Conservation (phyloP, 2,329 filamentous ascomycete genomes). For the Paraconiothyrium sp. region DNA sequence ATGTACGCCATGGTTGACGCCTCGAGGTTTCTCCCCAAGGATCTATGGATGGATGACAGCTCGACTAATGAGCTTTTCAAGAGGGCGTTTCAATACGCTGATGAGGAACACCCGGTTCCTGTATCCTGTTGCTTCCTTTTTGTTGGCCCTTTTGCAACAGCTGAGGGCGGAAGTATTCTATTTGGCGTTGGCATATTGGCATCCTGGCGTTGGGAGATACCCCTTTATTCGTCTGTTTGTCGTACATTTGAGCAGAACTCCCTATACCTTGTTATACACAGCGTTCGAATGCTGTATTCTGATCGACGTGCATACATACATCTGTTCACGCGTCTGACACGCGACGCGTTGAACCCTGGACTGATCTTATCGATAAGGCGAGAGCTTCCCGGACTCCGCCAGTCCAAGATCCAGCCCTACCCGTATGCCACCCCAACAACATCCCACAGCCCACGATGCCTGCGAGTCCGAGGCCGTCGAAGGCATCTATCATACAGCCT, state of each 20-base stretch:
- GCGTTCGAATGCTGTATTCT: neutral
- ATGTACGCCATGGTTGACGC: neutral
- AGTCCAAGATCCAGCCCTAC: slow-evolving; percentile 28
- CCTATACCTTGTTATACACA: neutral
- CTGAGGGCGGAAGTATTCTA: slow-evolving; percentile 9
- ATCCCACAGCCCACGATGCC: slow-evolving; percentile 38
- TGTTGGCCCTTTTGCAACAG: neutral
- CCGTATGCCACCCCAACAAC: slow-evolving; percentile 18
- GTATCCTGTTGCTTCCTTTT: neutral
- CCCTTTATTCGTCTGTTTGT: slow-evolving; percentile 20
- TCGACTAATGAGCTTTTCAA: neutral
- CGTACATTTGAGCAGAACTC: neutral
- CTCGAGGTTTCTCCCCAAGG: neutral
- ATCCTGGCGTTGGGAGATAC: slow-evolving; percentile 38
- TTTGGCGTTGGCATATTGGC: slow-evolving; percentile 7
- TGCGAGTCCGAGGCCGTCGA: slow-evolving; percentile 30
- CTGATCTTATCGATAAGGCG: slow-evolving; percentile 25
- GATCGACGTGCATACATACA: neutral
- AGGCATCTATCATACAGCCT: slow-evolving; percentile 28
- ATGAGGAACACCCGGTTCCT: neutral
- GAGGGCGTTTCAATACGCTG: neutral
- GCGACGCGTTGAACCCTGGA: neutral
- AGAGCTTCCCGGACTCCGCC: slow-evolving; percentile 35
- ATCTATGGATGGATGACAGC: neutral
- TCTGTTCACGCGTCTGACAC: neutral